phyloP scores from a whole-genome alignment of 1,139 yeast genomes.

The Suhomyces wounanorum region DNA sequence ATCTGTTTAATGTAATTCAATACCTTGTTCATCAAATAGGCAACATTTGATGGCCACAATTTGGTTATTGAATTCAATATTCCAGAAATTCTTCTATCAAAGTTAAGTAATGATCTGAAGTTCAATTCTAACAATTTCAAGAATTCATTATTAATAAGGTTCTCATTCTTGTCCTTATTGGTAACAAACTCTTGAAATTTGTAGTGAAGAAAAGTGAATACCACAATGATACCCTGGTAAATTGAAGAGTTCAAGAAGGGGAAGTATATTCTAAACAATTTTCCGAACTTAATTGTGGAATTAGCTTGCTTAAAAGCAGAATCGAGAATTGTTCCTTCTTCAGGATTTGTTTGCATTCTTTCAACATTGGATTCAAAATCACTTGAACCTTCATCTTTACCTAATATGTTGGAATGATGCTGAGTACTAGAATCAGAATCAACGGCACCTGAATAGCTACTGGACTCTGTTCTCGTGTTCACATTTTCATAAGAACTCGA shows the following conservation, averaged over 20 bases:
- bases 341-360: background rate
- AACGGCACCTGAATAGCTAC: background rate
- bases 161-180: constrained; percentile 16
- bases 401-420: background rate
- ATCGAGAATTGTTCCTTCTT: background rate
- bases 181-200: constrained; percentile 39
- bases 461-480: background rate
- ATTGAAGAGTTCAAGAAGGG: constrained; percentile 53
- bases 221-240: constrained; percentile 54
- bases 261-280: constrained; percentile 36
- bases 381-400: background rate
- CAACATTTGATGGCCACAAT: constrained; percentile 43
- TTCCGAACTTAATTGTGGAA: constrained; percentile 31
- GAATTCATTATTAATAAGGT: constrained; percentile 22
- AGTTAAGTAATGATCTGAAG: constrained; percentile 25
- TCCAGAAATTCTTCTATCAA: constrained; percentile 28
- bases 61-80: constrained; percentile 23
- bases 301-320: constrained; percentile 10
- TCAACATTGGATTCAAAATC: background rate
- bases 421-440: background rate
- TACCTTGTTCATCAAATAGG: constrained; percentile 36
- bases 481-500: background rate
- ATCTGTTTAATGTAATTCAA: constrained; percentile 33
- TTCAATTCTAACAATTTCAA: constrained; percentile 28
- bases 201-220: constrained; percentile 50